Conservation (phyloP, 2,329 filamentous ascomycete species). For the Talaromyces sp. region DNA sequence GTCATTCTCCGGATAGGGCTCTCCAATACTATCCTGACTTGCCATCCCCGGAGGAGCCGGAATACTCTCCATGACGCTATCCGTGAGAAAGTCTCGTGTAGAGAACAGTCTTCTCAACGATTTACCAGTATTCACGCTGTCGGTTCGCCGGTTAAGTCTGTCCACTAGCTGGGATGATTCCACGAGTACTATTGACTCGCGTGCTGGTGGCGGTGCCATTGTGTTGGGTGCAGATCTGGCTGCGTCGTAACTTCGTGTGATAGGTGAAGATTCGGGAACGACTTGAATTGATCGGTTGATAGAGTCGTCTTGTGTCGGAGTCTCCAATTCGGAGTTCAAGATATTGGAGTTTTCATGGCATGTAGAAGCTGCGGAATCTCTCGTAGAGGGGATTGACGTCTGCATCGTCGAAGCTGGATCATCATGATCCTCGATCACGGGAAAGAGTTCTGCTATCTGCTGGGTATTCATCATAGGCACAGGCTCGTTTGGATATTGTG, state of each 20-base stretch:
- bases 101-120: constrained; percentile 27
- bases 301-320: constrained; percentile 12
- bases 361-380: constrained; percentile 15
- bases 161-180: constrained; percentile 42
- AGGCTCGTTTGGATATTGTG: constrained; percentile 37
- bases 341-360: constrained; percentile 14
- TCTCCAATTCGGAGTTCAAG: constrained; percentile 19
- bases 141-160: constrained; percentile 21
- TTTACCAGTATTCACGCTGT: constrained; percentile 17
- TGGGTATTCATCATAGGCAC: constrained; percentile 37
- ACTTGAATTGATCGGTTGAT: constrained; percentile 30
- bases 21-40: constrained; percentile 39
- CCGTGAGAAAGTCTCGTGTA: constrained; percentile 38
- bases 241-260: constrained; percentile 22
- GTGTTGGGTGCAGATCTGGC: constrained; percentile 17
- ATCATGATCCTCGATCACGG: constrained; percentile 18
- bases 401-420: constrained; percentile 19
- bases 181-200: constrained; percentile 36
- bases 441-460: constrained; percentile 39
- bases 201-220: constrained; percentile 22
- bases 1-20: constrained; percentile 30
- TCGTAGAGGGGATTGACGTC: constrained; percentile 14
- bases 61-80: constrained; percentile 45
- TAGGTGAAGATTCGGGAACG: constrained; percentile 41
- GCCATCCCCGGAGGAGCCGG: constrained; percentile 39